Base-by-base conservation (phyloP, 352 stramenopile genomes). In the Poterioochromonas sp. region DNA sequence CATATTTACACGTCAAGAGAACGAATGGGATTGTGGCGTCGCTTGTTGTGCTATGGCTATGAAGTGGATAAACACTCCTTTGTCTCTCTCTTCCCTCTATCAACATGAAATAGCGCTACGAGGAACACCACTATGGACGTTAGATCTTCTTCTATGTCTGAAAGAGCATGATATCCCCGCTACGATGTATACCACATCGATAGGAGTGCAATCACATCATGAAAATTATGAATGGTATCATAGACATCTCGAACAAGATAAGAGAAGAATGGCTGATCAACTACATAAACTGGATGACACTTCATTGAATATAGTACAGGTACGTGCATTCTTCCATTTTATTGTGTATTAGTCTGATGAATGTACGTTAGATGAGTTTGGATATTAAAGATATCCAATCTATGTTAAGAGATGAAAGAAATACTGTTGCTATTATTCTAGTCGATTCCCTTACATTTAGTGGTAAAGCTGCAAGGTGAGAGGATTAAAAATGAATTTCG, bases 21-120 rank as follows among this genome's bases (percentile, higher is more conserved):
- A 29, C 32, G 62, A 71, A n/a, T 71, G 62, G 62, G 62, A 71
- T 47, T 71, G 62, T 71, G 62, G 62, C 2, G 2, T 71, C 5
- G 62, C 62, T 41, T 71, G 62, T 44, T 41, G 34, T n/a, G 5
- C 18, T 12, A 71, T 71, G 62, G 34, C 41, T 29, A n/a, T 41
- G 39, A 41, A 71, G 12, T 71, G 62, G 62, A 26, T 58, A 26
- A 58, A 15, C 47, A 26, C 15, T 58, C 26, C 26, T 15, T 26
- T 58, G 47, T 26, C 15, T 26, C 15, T 26, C 15, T 26, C 47
- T 26, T 58, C 15, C 47, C 47, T 26, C 15, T 15, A 58, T 15
- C 15, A 58, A 15, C 47, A 58, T 15, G 26, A 26, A 58, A 58
- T 58, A 58, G 15, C 47, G 15, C 15, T 58, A 58, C 47, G 26